Evolutionary conservation across 202 grass and related monocot species (phyloP), one percentile per base, ranked within the genome.

Genomic region (Panicum virgatum): DNA sequence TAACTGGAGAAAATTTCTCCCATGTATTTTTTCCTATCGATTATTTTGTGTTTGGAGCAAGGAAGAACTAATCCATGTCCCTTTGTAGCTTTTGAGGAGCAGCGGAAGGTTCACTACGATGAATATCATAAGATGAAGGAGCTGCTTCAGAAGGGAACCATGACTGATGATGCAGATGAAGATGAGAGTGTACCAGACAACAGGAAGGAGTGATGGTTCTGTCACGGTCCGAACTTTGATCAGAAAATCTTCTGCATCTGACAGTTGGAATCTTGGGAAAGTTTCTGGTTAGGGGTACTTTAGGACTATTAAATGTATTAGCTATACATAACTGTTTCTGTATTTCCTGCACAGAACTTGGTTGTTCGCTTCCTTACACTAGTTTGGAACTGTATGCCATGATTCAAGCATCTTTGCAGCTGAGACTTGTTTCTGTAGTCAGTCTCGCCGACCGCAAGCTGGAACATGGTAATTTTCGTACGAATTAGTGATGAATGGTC

Each of bases 81-180:
- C 20, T 53, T 6, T 61, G 45, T 70, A 87, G 79, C 58, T 82
- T 87, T 87, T 10, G 79, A 87, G 54, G 85, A 82, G 20, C 79
- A 77, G 3, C 63, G 79, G 64, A 87, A 87, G 72, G 79, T 60
- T 87, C 79, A 87, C 79, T 87, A 87, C 1, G 79, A 87, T 63
- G 79, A 87, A 62, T 87, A 71, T 26, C 85, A n/a, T 9, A 87
- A 87, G 54, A 69, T 87, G 79, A 82, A 82, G 72, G 54, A 82
- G 9, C 43, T 54, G 57, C 64, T 43, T 87, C 54, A 82, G 63
- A 87, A 82, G 85, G 79, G 85, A 77, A 82, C 72, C 54, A 26
- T 36, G 32, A 34, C 45, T 27, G 44, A 81, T 32, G 84, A 80
- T 19, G 62, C 50, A 22, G 77, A 81, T 52, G 85, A 82, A 63